These are phyloP conservation scores for Ceraceosorus bombacis DNA, from an alignment of 1,284 basidiomycete species.

Conservation along the genomic window DNA sequence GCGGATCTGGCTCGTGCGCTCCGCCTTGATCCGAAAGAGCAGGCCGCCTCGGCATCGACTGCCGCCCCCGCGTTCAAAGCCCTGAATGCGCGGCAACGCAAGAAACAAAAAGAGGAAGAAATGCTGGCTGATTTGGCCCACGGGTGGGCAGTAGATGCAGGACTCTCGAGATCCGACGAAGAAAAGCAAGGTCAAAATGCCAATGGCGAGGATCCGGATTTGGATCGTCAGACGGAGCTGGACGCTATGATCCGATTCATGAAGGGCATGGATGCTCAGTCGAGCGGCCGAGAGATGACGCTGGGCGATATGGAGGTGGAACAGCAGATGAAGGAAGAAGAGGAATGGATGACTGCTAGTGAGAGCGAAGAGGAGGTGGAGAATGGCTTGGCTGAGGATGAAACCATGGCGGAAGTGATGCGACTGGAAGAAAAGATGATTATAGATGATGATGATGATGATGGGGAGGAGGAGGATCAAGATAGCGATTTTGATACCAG, in stretches of 20 bases:
- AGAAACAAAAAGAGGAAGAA: neutral
- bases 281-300: constrained; percentile 30
- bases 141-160: neutral
- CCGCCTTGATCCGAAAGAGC: too few relatives aligned
- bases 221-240: constrained; percentile 12
- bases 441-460: constrained; percentile 13
- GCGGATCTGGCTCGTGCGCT: too few relatives aligned
- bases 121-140: neutral
- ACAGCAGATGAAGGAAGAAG: constrained; percentile 26
- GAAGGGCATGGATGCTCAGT: constrained; percentile 38
- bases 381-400: neutral
- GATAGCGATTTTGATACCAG: constrained; percentile 19
- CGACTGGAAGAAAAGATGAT: neutral
- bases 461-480: constrained; percentile 17
- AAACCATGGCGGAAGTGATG: neutral
- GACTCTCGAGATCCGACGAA: neutral
- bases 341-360: constrained; percentile 37
- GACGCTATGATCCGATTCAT: constrained; percentile 39
- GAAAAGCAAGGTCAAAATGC: too few relatives aligned
- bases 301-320: constrained; percentile 34
- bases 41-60: too few relatives aligned
- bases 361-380: constrained; percentile 18
- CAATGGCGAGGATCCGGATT: constrained; percentile 1
- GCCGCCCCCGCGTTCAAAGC: too few relatives aligned
- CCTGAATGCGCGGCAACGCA: too few relatives aligned